These are phyloP conservation scores for Geotrichum cucujoidarum DNA, from an alignment of 1,139 yeast species.

Conservation along the genomic window DNA sequence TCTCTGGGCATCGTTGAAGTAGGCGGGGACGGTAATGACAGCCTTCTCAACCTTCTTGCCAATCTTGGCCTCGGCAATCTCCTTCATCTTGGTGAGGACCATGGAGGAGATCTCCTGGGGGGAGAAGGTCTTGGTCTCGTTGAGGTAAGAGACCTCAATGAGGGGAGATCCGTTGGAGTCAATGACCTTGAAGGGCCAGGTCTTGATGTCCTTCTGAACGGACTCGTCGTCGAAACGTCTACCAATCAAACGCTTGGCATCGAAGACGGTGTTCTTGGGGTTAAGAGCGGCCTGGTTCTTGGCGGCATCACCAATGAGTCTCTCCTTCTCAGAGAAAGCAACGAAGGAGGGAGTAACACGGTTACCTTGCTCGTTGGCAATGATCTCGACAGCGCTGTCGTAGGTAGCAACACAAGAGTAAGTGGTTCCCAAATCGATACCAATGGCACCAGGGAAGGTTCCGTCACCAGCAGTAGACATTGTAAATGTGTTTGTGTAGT, in stretches of 20 bases:
- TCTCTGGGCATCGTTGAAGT: constrained; percentile 96
- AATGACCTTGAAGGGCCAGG: constrained; percentile 95
- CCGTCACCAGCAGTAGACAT: constrained; percentile 52
- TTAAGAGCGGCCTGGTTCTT: constrained; percentile 97
- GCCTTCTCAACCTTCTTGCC: constrained; percentile 93
- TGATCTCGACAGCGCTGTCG: constrained; percentile 78
- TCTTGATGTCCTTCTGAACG: constrained; percentile 92
- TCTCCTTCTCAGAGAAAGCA: constrained; percentile 94
- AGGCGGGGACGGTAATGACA: constrained; percentile 94
- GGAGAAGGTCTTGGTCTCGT: constrained; percentile 87
- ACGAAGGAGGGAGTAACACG: constrained; percentile 98
- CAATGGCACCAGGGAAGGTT: constrained; percentile 99
- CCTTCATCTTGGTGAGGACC: constrained; percentile 97
- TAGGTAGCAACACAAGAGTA: constrained; percentile 87
- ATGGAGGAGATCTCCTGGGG: constrained; percentile 97
- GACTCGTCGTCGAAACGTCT: constrained; percentile 86
- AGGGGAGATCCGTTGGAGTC: constrained; percentile 83
- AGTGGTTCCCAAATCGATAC: constrained; percentile 84
- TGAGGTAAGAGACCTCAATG: constrained; percentile 90
- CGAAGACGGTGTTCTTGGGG: constrained; percentile 95
- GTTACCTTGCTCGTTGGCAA: constrained; percentile 99
- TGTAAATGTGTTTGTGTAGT: constrained; percentile 5
- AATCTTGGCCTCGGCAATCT: constrained; percentile 92
- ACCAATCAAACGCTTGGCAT: constrained; percentile 97
- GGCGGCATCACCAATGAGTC: constrained; percentile 98